Evolutionary conservation across 1,284 basidiomycete species (phyloP).

Genomic region (Thecaphora thlaspeos): DNA sequence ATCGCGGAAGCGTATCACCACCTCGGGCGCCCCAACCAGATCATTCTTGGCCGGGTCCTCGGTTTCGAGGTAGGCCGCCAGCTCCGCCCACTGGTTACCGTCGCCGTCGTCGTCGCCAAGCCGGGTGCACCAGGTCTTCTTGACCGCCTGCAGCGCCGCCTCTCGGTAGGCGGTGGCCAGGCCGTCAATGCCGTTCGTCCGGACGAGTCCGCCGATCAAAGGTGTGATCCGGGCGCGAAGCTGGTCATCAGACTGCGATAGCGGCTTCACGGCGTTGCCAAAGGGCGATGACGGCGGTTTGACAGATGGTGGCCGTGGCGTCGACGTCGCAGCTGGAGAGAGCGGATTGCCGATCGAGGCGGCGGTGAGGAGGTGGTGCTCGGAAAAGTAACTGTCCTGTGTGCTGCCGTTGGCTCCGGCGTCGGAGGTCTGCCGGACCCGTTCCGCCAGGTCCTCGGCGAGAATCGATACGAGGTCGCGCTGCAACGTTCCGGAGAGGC

Average conservation of each 20-base stretch:
- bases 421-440: slow-evolving; percentile 3
- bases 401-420: too few relatives aligned
- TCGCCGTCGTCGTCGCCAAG: slow-evolving; percentile 1
- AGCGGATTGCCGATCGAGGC: too few relatives aligned
- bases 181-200: slow-evolving; percentile 73
- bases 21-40: background rate
- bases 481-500: slow-evolving; percentile 34
- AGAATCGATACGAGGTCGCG: slow-evolving; percentile 72
- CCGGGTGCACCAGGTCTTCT: slow-evolving; percentile 59
- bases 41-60: slow-evolving; percentile 19
- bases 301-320: slow-evolving; percentile 6
- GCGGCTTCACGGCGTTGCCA: slow-evolving; percentile 9
- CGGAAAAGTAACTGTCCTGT: slow-evolving; percentile 6
- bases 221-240: slow-evolving; percentile 69
- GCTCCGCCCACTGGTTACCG: slow-evolving; percentile 13
- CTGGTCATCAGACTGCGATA: slow-evolving; percentile 9
- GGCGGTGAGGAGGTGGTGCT: background rate
- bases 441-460: slow-evolving; percentile 66
- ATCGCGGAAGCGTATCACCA: slow-evolving; percentile 61
- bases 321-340: too few relatives aligned
- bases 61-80: slow-evolving; percentile 45
- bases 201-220: slow-evolving; percentile 71
- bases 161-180: slow-evolving; percentile 75
- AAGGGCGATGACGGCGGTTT: slow-evolving; percentile 16
- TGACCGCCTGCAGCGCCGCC: slow-evolving; percentile 69